Conservation (phyloP, 139 green algal species). For the Chlamydomonas sp. region DNA sequence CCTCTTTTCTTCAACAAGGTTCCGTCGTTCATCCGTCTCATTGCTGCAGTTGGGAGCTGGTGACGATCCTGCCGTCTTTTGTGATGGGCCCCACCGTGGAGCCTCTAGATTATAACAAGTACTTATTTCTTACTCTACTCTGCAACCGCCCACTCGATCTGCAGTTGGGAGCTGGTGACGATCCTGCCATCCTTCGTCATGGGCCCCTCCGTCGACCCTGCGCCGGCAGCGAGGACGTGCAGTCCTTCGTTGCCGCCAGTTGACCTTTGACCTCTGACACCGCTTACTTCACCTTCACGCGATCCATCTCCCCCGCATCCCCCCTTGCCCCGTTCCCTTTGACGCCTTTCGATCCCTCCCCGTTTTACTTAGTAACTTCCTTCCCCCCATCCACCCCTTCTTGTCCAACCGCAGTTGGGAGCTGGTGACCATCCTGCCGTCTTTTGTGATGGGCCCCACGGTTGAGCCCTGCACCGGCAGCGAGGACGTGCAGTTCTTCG, state of each 20-base stretch:
- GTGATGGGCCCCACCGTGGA: slow-evolving; percentile 13
- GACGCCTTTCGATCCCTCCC: too few relatives aligned
- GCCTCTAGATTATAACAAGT: too few relatives aligned
- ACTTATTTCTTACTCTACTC: too few relatives aligned
- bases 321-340: too few relatives aligned
- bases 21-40: too few relatives aligned
- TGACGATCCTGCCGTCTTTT: slow-evolving; percentile 8
- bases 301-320: too few relatives aligned
- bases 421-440: slow-evolving; percentile 16
- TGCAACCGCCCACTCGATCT: too few relatives aligned
- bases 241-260: background rate
- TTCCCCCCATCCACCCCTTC: too few relatives aligned
- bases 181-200: slow-evolving; percentile 8
- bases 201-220: background rate
- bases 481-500: background rate
- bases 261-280: too few relatives aligned
- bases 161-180: slow-evolving; percentile 11
- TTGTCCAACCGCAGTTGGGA: background rate
- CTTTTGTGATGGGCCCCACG: slow-evolving; percentile 1
- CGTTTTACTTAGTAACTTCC: too few relatives aligned
- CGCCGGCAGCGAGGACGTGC: background rate
- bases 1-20: too few relatives aligned
- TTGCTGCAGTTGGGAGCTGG: background rate
- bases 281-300: too few relatives aligned
- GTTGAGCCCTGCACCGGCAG: background rate